Base-by-base conservation (phyloP, 2,329 filamentous ascomycete species). In the Ophiognomonia clavigignenti-juglandacearum region DNA sequence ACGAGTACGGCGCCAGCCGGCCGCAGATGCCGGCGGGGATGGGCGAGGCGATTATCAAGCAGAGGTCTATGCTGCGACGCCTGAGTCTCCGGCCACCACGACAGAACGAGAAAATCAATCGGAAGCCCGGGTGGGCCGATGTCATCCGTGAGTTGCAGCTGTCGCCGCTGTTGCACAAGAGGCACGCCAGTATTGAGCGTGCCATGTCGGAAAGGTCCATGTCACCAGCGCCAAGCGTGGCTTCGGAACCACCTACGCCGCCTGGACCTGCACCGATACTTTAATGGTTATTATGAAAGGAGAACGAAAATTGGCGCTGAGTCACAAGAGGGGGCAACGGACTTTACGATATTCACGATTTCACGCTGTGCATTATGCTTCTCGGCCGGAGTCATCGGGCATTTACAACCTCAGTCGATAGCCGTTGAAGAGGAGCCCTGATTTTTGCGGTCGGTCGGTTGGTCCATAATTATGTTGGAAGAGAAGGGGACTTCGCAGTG, bases 141-240 rank as follows among this genome's bases (percentile, higher is more conserved):
- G 80, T 85, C 6, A 77, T 85, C 19, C 69, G 77, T 45, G 81
- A 85, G 57, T 64, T 85, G 41, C 80, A 83, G 59, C 74, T 66
- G 46, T 82, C 77, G 20, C 81, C 80, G 3, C 62, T 75, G 47
- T 73, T 85, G 68, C 77, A 80, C 41, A 75, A 80, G 56, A 71
- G 81, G 14, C 79, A 80, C 57, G 76, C 78, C n/a, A 81, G 76
- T 7, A 77, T 83, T 56, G 81, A 84, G 61, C 69, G 68, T 54
- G 66, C 76, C 51, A 80, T 81, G 73, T 66, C 69, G 19, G 81
- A 84, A 61, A 70, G 68, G 54, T 66, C 76, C 51, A 80, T 81
- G 73, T 66, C 42, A 26, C 42, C 42, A 8, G 36, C 42, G 9
- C 42, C 42, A 3, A 45, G 34, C 8, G 26, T 45, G 19, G 34